phyloP scores from a whole-genome alignment of 2,329 filamentous ascomycete species.

The Bimuria novae-zelandiae region DNA sequence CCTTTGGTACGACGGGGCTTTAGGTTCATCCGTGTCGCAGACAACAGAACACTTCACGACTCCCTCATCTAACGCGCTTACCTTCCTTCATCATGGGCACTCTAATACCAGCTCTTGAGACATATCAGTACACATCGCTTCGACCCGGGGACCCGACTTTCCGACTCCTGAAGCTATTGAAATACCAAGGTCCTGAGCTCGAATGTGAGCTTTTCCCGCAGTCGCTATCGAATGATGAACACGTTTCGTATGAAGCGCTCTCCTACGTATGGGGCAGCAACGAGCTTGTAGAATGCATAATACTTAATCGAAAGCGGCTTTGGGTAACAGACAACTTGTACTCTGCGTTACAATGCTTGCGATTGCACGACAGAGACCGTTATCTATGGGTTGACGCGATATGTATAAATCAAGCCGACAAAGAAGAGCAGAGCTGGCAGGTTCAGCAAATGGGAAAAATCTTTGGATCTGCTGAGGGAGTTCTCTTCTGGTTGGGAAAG shows the following conservation, averaged over 20 bases:
- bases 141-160: neutral
- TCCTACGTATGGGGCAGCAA: slow-evolving; percentile 21
- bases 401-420: neutral
- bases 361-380: slow-evolving; percentile 1
- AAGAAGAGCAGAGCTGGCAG: slow-evolving; percentile 24
- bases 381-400: slow-evolving; percentile 15
- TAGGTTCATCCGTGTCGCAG: neutral
- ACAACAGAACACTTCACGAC: neutral
- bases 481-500: slow-evolving; percentile 31
- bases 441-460: slow-evolving; percentile 27
- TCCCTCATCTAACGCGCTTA: neutral
- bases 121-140: neutral
- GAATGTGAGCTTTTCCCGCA: slow-evolving; percentile 17
- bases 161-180: slow-evolving; percentile 10
- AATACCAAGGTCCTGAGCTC: slow-evolving; percentile 4
- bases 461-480: slow-evolving; percentile 22
- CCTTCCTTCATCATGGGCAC: neutral
- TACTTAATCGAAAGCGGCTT: slow-evolving; percentile 10
- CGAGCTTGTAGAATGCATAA: slow-evolving; percentile 8
- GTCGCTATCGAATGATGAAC: slow-evolving; percentile 4
- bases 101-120: neutral
- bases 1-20: neutral
- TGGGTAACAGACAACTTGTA: slow-evolving; percentile 17
- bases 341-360: slow-evolving; percentile 10
- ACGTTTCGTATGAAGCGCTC: slow-evolving; percentile 20